A percentile compares a stretch with the other conserved stretches of the same genome.
phyloP scores from a whole-genome alignment of 768 basidiomycete species.

The Glaciozyma antarctica region DNA sequence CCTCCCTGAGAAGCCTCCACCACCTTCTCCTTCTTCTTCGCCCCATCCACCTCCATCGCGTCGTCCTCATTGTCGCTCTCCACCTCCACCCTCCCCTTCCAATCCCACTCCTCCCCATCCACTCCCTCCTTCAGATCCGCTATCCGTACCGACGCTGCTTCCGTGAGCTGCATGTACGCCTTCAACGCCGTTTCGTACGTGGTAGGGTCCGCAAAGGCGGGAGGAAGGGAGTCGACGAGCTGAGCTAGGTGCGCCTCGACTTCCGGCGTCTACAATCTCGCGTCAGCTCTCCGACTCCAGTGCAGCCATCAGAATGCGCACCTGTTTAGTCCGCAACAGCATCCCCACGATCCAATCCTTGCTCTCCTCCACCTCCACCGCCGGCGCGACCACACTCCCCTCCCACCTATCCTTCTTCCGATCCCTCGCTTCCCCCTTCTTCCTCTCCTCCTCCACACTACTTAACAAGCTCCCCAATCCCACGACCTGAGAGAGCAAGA shows the following conservation, averaged over 20 bases:
- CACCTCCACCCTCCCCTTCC: conserved; percentile 24
- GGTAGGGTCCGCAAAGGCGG: neutral
- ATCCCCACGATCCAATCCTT: conserved; percentile 30
- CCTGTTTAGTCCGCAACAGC: conserved; percentile 27
- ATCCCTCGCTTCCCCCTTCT: conserved; percentile 7
- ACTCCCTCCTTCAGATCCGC: conserved; percentile 4
- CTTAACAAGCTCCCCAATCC: conserved; percentile 4
- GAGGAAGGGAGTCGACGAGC: conserved; percentile 11
- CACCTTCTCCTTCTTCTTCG: neutral
- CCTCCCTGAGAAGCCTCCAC: neutral
- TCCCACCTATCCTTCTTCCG: conserved; percentile 25
- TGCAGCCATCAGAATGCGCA: neutral
- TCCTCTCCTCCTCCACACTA: neutral
- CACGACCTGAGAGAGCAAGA: conserved; percentile 17
- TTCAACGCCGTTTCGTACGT: neutral
- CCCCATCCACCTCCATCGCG: neutral
- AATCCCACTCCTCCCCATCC: conserved; percentile 26
- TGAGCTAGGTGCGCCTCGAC: conserved; percentile 16
- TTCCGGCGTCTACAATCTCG: conserved; percentile 13
- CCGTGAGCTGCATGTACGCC: neutral
- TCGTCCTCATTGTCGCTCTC: conserved; percentile 14
- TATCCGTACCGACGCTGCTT: conserved; percentile 9
- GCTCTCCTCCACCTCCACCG: conserved; percentile 18
- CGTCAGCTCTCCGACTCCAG: neutral
- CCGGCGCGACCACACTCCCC: conserved; percentile 10